phyloP scores from a whole-genome alignment of 169 alveolate genomes.

The Cryptosporidium sp. region DNA sequence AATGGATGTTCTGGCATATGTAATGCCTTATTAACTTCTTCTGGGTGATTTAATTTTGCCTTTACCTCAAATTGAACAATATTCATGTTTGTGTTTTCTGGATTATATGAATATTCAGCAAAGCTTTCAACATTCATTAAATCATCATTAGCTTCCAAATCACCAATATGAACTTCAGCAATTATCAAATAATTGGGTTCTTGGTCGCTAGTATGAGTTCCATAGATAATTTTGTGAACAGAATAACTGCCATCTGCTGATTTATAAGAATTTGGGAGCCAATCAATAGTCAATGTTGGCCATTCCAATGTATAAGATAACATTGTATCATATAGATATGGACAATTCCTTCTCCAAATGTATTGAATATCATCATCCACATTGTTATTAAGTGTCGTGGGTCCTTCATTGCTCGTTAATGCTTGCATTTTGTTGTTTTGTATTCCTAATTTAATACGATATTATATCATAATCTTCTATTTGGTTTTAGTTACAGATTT shows the following conservation, averaged over 20 bases:
- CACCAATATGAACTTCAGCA: conserved; percentile 86
- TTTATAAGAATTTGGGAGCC: conserved; percentile 86
- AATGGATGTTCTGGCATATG: conserved; percentile 92
- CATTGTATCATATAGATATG: conserved; percentile 93
- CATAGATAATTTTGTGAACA: conserved; percentile 89
- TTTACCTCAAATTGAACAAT: conserved; percentile 84
- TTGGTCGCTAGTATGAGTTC: conserved; percentile 93
- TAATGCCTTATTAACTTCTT: conserved; percentile 84
- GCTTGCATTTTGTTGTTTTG: conserved; percentile 4
- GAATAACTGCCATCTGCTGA: conserved; percentile 81
- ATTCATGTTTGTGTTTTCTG: conserved; percentile 51
- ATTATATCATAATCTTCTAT: background rate
- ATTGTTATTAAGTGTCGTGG: background rate
- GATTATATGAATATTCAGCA: conserved; percentile 80
- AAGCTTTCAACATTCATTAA: conserved; percentile 83
- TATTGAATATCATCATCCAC: conserved; percentile 55
- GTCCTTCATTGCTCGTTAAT: background rate
- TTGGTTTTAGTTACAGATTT: background rate
- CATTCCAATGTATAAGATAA: conserved; percentile 93
- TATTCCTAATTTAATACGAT: background rate
- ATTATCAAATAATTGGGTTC: conserved; percentile 91
- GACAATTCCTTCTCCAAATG: conserved; percentile 96
- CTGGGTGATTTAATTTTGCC: conserved; percentile 82
- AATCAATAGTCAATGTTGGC: conserved; percentile 95
- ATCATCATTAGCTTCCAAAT: conserved; percentile 78